Conservation (phyloP, 345 rosid species). For the thale cress (Arabidopsis thaliana) region DNA sequence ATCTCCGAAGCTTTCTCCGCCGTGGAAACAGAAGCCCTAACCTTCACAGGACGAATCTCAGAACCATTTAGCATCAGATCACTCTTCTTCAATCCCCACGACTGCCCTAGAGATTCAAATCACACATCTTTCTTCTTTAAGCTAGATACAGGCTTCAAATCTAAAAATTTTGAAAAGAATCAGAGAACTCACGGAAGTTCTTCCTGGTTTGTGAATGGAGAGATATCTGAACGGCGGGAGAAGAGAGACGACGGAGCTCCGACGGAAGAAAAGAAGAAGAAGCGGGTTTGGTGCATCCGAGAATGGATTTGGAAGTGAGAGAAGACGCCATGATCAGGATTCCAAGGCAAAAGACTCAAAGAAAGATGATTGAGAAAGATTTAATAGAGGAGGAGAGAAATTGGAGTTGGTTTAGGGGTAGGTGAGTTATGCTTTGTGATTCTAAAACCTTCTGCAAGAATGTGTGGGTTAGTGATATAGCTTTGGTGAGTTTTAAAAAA, state of each 20-base stretch:
- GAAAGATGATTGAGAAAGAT: conserved; percentile 33
- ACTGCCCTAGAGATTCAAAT: conserved; percentile 14
- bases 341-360: neutral
- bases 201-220: conserved; percentile 50
- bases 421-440: too few relatives aligned
- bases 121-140: neutral
- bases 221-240: conserved; percentile 54
- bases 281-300: conserved; percentile 52
- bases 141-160: conserved; percentile 5
- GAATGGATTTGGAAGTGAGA: conserved; percentile 52
- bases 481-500: too few relatives aligned
- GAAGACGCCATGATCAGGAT: conserved; percentile 66
- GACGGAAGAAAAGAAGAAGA: conserved; percentile 44
- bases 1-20: conserved; percentile 79
- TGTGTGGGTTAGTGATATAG: too few relatives aligned
- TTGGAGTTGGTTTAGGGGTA: conserved; percentile 14
- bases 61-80: conserved; percentile 5
- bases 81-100: conserved; percentile 33
- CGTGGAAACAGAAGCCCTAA: conserved; percentile 61
- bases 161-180: neutral
- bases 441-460: too few relatives aligned
- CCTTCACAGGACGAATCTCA: conserved; percentile 44
- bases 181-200: conserved; percentile 56
- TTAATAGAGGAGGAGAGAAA: neutral
- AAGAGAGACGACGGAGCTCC: conserved; percentile 55